Evolutionary conservation across 1,284 basidiomycete genomes (phyloP).

Genomic region (Quambalaria eucalypti): DNA sequence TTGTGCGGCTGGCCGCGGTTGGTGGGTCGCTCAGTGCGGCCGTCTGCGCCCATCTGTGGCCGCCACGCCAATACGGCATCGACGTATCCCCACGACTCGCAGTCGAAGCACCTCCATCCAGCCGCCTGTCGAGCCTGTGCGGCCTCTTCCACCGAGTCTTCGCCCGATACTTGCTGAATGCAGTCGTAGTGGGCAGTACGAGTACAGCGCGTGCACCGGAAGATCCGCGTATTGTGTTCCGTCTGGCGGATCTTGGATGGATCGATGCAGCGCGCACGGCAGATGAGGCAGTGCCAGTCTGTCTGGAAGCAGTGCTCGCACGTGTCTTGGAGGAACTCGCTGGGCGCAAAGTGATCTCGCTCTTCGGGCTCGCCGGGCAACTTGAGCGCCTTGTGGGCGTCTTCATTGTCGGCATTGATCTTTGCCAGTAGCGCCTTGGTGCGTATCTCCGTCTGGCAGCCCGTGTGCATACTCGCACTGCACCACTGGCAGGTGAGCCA

Average conservation of each 20-base stretch:
- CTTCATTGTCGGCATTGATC: slow-evolving; percentile 13
- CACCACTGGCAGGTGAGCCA: slow-evolving; percentile 28
- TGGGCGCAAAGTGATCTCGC: slow-evolving; percentile 10
- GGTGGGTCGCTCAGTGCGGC: slow-evolving; percentile 12
- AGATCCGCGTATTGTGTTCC: slow-evolving; percentile 14
- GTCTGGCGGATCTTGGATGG: background rate
- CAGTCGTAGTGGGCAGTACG: slow-evolving; percentile 26
- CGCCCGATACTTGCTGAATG: slow-evolving; percentile 4
- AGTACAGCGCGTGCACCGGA: slow-evolving; percentile 28
- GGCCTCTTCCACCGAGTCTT: background rate
- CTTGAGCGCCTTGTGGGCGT: slow-evolving; percentile 10
- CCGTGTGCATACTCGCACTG: slow-evolving; percentile 24
- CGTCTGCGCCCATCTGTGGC: slow-evolving; percentile 12
- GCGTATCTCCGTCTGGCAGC: slow-evolving; percentile 14
- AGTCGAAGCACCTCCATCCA: slow-evolving; percentile 18
- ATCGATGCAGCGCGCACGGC: slow-evolving; percentile 12
- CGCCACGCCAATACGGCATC: slow-evolving; percentile 30
- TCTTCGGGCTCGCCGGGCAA: slow-evolving; percentile 7
- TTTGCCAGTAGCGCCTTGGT: slow-evolving; percentile 13
- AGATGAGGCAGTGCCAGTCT: slow-evolving; percentile 16
- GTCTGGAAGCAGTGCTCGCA: slow-evolving; percentile 19
- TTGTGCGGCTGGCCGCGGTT: slow-evolving; percentile 7
- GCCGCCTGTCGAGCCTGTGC: slow-evolving; percentile 5
- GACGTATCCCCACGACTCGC: slow-evolving; percentile 20
- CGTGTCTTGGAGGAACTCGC: slow-evolving; percentile 13